phyloP scores from a whole-genome alignment of 441 rosid species.

The Erodium chrysanthum region DNA sequence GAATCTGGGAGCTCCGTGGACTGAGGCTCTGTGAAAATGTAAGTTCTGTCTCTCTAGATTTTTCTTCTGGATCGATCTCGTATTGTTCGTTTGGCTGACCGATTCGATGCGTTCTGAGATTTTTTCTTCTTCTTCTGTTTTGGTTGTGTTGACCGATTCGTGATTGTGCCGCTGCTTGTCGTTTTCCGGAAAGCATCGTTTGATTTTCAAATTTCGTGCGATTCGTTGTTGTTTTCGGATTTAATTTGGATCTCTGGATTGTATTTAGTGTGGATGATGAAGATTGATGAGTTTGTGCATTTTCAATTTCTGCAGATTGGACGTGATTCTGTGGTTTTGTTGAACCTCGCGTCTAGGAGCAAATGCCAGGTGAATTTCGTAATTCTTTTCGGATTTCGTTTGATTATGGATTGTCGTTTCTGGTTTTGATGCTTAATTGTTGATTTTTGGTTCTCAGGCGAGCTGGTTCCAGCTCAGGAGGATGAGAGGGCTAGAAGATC shows the following conservation, averaged over 20 bases:
- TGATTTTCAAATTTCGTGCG: background rate
- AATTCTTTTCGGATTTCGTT: background rate
- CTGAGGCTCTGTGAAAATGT: background rate
- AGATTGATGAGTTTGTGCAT: slow-evolving; percentile 1
- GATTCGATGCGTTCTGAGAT: background rate
- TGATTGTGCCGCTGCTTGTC: background rate
- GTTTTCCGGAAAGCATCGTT: background rate
- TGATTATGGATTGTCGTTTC: background rate
- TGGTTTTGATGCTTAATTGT: background rate
- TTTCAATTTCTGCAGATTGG: background rate
- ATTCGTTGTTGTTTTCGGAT: background rate
- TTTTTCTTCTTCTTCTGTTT: background rate
- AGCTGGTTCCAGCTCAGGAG: slow-evolving; percentile 35
- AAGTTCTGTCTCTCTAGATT: background rate
- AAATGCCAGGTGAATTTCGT: slow-evolving; percentile 34
- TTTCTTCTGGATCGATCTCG: background rate
- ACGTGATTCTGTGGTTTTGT: background rate
- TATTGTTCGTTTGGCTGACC: background rate
- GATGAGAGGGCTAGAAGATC: slow-evolving; percentile 88
- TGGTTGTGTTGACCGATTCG: background rate
- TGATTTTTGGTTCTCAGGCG: slow-evolving; percentile 25
- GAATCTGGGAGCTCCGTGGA: background rate
- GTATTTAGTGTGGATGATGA: background rate
- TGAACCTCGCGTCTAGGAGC: background rate
- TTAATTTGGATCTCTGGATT: background rate